Conservation (phyloP, 208 protist species). For the Borovskyia barvae region DNA sequence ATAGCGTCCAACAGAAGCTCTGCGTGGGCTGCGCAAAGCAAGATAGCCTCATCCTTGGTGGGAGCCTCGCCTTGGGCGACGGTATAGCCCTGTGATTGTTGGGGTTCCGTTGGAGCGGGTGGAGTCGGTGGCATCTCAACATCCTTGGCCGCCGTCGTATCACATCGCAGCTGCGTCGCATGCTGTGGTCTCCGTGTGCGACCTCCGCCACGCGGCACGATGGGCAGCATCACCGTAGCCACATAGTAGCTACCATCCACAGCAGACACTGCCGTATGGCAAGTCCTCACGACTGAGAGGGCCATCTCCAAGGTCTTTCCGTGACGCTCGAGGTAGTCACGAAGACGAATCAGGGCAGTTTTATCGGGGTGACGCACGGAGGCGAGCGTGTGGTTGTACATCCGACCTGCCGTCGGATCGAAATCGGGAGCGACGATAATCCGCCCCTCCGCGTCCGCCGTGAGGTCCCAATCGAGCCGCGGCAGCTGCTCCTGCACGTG, state of each 20-base stretch:
- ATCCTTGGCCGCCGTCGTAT: neutral
- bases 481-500: conserved; percentile 28
- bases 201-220: conserved; percentile 11
- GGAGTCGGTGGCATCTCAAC: neutral
- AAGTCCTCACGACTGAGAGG: conserved; percentile 1
- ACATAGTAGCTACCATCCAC: conserved; percentile 21
- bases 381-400: conserved; percentile 83
- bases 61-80: conserved; percentile 78
- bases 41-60: conserved; percentile 49
- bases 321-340: conserved; percentile 88
- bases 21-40: conserved; percentile 81
- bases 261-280: too few species aligned
- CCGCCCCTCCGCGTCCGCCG: conserved; percentile 54
- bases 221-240: conserved; percentile 31
- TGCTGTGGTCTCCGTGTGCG: neutral
- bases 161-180: neutral
- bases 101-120: neutral
- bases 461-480: conserved; percentile 57
- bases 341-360: conserved; percentile 41
- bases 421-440: conserved; percentile 63
- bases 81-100: conserved; percentile 12
- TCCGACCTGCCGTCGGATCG: conserved; percentile 19
- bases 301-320: conserved; percentile 52
- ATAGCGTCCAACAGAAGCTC: conserved; percentile 80
- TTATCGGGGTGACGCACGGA: conserved; percentile 62